Percentiles rank a stretch among this genome's conserved stretches.
Conservation (phyloP, 306 rosid species). For the Lathyrus sativus region DNA sequence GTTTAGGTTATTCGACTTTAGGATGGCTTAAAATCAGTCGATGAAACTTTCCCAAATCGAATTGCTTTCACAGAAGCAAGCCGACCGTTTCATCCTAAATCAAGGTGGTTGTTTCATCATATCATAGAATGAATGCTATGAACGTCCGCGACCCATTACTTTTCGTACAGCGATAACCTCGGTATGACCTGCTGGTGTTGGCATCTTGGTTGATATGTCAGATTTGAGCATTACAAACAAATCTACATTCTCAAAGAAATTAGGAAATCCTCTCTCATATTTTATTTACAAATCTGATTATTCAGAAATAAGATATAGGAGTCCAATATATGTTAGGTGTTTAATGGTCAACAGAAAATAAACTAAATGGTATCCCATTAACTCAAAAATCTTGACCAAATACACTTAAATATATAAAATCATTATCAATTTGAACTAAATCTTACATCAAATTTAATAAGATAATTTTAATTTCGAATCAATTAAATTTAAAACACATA, state of each 20-base stretch:
- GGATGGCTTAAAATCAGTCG: slow-evolving; percentile 5
- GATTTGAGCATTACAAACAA: background rate
- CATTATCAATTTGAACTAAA: background rate
- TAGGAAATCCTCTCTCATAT: background rate
- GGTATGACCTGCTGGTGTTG: background rate
- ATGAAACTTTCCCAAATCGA: slow-evolving; percentile 4
- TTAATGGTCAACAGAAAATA: too few relatives aligned
- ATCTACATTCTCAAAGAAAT: background rate
- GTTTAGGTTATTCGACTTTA: slow-evolving; percentile 5
- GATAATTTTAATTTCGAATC: background rate
- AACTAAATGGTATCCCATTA: background rate
- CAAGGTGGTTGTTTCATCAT: background rate
- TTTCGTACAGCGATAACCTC: background rate
- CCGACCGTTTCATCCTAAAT: background rate
- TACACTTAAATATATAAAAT: background rate
- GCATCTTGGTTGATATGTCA: background rate
- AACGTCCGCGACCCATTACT: background rate
- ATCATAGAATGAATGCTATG: slow-evolving; percentile 10
- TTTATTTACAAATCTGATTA: background rate
- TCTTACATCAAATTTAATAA: background rate
- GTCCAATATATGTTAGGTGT: background rate
- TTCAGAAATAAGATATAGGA: background rate
- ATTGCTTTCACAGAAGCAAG: background rate
- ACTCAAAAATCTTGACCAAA: background rate
- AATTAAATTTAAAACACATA: background rate